Base-by-base conservation (phyloP, 2,329 filamentous ascomycete species). In the Ceratocystis ficicola region DNA sequence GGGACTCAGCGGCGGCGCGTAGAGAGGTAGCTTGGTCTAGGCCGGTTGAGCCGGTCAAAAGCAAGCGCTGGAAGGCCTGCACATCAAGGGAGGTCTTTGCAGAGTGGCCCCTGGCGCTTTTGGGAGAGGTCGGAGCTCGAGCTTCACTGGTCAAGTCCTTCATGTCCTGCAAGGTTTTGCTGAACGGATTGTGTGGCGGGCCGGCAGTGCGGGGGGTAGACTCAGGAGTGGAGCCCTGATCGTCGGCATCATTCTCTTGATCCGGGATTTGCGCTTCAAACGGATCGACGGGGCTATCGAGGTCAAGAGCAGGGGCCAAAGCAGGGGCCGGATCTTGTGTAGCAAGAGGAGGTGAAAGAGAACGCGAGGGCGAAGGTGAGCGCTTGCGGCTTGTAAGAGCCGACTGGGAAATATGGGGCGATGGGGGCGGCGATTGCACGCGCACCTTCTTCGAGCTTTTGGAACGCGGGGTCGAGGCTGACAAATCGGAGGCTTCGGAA, bases 11-110 rank as follows among this genome's bases (percentile, higher is more conserved):
- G 15, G 7, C 25, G 17, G 28, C 5, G 15, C 17, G 28, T n/a
- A 17, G 5, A 20, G 36, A 44, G n/a, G 57, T 36, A 1, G 44
- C 70, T 55, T 44, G 68, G 70, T 36, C 72, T 66, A 57, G 73
- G 68, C 76, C 80, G 44, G 82, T 73, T 70, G 85, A 83, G 22
- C 89, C 89, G 0, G 88, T 94, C 76, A 94, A 79, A 61, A 94
- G 79, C 68, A 94, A 76, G 67, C 86, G 81, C 72, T 86, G 86
- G 76, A 94, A 94, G 6, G 88, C 85, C 72, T 90, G 85, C 0
- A 93, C 89, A 72, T 94, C 88, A 69, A 65, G 44, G 8, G 68
- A 66, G 17, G 68, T 62, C 22, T 61, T 52, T 28, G 62, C 44
- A 10, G 48, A 57, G 28, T 65, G 63, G 28, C 36, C 20, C 32